These are phyloP conservation scores for Craspedostauros australis DNA, from an alignment of 108 stramenopile species.

Conservation along the genomic window DNA sequence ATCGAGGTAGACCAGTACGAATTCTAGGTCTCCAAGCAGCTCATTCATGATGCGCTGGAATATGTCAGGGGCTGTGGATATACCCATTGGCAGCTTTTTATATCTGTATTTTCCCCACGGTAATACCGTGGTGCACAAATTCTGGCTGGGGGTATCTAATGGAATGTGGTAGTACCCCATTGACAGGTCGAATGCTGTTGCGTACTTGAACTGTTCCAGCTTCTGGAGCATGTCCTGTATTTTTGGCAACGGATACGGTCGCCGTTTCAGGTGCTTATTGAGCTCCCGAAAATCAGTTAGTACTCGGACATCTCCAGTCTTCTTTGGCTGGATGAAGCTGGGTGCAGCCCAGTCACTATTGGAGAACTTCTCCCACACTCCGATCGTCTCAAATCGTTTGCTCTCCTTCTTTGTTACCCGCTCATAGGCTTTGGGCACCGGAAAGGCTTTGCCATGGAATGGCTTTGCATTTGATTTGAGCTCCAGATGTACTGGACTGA, in stretches of 20 bases:
- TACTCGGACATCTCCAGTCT: conserved; percentile 7
- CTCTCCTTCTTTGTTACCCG: too few relatives aligned
- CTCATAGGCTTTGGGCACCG: too few relatives aligned
- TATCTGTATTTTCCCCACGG: conserved; percentile 46
- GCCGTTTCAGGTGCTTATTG: conserved; percentile 28
- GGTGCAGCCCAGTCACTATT: too few relatives aligned
- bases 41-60: conserved; percentile 33
- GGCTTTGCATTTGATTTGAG: too few relatives aligned
- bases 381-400: too few relatives aligned
- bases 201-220: conserved; percentile 31
- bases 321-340: too few relatives aligned
- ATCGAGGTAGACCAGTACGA: conserved; percentile 28
- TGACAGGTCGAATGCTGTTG: conserved; percentile 34
- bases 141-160: conserved; percentile 1
- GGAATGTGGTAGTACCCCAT: conserved; percentile 41
- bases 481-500: too few relatives aligned
- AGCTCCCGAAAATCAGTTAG: conserved; percentile 35
- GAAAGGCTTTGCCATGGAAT: too few relatives aligned
- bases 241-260: conserved; percentile 37
- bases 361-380: too few relatives aligned
- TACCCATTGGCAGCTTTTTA: conserved; percentile 33
- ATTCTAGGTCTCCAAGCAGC: conserved; percentile 19
- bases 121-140: conserved; percentile 26
- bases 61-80: conserved; percentile 21
- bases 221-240: conserved; percentile 29